A percentile compares a stretch with the other conserved stretches of the same genome.
These are phyloP conservation scores for Linderina pennispora DNA, from an alignment of 192 early-diverging fungal genomes.

Conservation along the genomic window DNA sequence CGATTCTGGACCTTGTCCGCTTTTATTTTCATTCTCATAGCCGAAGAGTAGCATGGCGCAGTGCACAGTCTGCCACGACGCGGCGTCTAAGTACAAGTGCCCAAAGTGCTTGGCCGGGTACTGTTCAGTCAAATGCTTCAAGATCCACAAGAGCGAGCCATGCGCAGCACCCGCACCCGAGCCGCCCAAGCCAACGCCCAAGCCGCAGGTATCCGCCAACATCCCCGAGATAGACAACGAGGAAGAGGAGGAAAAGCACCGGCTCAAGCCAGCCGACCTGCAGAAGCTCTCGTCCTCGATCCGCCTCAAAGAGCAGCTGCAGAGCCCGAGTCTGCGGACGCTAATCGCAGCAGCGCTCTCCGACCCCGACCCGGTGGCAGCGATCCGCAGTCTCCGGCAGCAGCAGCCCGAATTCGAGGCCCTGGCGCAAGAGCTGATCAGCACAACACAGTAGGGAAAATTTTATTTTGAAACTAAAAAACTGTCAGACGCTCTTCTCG, in stretches of 20 bases:
- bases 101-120: conserved; percentile 32
- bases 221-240: conserved; percentile 6
- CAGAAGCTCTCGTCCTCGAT: conserved; percentile 11
- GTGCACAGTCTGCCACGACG: conserved; percentile 34
- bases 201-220: neutral
- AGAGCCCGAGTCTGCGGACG: conserved; percentile 14
- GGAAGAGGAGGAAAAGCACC: conserved; percentile 24
- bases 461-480: too few species aligned
- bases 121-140: conserved; percentile 40
- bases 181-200: too few species aligned
- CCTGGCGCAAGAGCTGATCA: conserved; percentile 31
- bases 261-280: conserved; percentile 19
- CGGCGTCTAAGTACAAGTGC: conserved; percentile 41
- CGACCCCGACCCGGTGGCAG: conserved; percentile 23
- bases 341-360: conserved; percentile 22
- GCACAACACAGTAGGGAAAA: too few species aligned
- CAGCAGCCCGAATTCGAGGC: conserved; percentile 36
- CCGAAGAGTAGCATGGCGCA: too few species aligned
- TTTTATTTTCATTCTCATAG: too few species aligned
- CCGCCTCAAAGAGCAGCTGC: conserved; percentile 14
- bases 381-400: conserved; percentile 30
- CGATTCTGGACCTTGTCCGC: too few species aligned
- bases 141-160: conserved; percentile 29
- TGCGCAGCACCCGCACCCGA: too few species aligned
- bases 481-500: conserved; percentile 5